Base-by-base conservation (phyloP, 768 basidiomycete species). In the Austroboletus festivus region DNA sequence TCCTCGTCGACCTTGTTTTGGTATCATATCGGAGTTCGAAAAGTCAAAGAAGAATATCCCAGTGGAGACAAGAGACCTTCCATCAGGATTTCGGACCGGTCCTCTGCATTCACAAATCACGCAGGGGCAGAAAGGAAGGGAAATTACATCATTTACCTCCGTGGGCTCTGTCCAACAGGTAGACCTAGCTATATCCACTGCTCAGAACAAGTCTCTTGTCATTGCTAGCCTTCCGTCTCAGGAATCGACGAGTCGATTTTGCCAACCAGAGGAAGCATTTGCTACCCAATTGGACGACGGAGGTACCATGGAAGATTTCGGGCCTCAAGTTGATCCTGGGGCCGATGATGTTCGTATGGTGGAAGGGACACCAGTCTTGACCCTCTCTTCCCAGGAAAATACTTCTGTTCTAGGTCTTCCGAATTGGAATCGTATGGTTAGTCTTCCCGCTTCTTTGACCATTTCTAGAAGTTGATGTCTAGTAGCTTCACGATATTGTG, bases 401-500 rank as follows among this genome's bases (percentile, higher is more conserved):
- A 16, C 64, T 11, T 66, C 72, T 16, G 58, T 61, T 9, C 53
- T 73, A n/a, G 68, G 71, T 34, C 69, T 69, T 42, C 67, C 75
- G 12, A 77, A 80, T 51, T 79, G 79, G 79, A 76, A 71, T 49
- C 69, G 71, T 16, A 77, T 83, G 72, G 86, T 87, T 60, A 19
- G 67, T 62, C 34, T 10, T 10, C 23, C 15, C 23, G 20, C n/a
- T 45, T 42, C 18, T n/a, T n/a, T n/a, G 44, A 33, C 34, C 20
- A 16, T 21, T 33, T 50, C 31, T 33, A 23, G 23, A 26, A 41
- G 40, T 43, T 56, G 31, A 57, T 16, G 16, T 45, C 11, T 20
- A 12, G 31, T 37, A 89, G 86, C 65, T 87, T 40, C 79, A 77
- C 53, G 73, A 77, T 35, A 71, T 84, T 23, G 62, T 88, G n/a